Percentiles rank a stretch among this genome's conserved stretches.
Evolutionary conservation across 2,329 filamentous ascomycete species (phyloP).

Genomic region (Pseudocercospora macadamiae): DNA sequence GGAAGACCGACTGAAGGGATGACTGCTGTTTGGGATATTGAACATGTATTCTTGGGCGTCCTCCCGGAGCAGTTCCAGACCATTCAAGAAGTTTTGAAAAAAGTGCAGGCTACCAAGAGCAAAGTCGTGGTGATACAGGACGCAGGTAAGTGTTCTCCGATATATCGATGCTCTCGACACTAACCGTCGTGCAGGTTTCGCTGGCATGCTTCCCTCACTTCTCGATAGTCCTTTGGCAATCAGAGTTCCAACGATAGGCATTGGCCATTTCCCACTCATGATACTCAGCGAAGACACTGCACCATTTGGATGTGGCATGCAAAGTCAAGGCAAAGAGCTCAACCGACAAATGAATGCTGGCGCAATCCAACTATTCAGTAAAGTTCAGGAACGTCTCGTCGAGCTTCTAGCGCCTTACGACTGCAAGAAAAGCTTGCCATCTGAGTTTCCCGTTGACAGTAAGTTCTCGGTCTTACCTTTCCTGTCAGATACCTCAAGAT

Average conservation of each 20-base stretch:
- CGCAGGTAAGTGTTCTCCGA: background rate
- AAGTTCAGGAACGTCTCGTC: constrained; percentile 30
- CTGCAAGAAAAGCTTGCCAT: constrained; percentile 3
- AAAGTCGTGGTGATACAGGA: constrained; percentile 11
- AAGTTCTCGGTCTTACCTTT: background rate
- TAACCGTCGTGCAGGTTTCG: background rate
- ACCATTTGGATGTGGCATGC: constrained; percentile 45
- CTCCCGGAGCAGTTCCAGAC: constrained; percentile 10
- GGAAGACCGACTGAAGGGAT: constrained; percentile 28
- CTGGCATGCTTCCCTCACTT: constrained; percentile 1
- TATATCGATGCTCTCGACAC: background rate
- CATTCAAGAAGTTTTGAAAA: constrained; percentile 10
- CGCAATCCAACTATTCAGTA: constrained; percentile 29
- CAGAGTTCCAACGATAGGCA: constrained; percentile 17
- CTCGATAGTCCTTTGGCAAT: constrained; percentile 5
- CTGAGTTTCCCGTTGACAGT: constrained; percentile 17
- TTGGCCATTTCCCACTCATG: constrained; percentile 39
- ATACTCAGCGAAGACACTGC: constrained; percentile 44
- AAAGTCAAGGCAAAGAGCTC: constrained; percentile 42
- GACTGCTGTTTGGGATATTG: constrained; percentile 14
- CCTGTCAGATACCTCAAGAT: too few species aligned
- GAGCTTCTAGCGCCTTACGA: constrained; percentile 11
- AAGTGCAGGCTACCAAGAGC: background rate
- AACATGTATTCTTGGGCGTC: constrained; percentile 9
- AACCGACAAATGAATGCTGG: constrained; percentile 38